Base-by-base conservation (phyloP, 495 filamentous ascomycete species). In the Hypoxylon fragiforme region DNA sequence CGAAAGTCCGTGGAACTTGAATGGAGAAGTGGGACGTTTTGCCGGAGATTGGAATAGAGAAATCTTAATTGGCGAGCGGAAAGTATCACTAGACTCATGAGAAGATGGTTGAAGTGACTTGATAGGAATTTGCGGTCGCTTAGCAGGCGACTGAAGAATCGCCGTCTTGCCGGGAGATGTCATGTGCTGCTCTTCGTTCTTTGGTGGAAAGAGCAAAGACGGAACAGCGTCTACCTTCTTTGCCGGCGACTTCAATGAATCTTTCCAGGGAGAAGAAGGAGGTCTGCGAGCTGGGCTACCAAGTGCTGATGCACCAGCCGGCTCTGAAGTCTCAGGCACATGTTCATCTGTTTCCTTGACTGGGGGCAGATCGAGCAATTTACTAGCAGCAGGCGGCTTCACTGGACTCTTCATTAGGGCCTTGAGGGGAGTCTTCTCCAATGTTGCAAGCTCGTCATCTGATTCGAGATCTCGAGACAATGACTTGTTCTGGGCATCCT, bases 381-480 rank as follows among this genome's bases (percentile, higher is more conserved):
- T 70, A 14, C 57, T 51, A 26, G 47, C 61, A 44, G 28, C 57
- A 0, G 69, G 60, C 16, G 71, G 63, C 57, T 73, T 76, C 7
- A 78, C 49, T 1, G 80, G 78, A 30, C 70, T 73, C 66, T 75
- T 77, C 68, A 69, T 70, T 49, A 80, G 60, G 3, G 74, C 69
- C 48, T 74, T 70, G 12, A 78, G 67, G 4, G 73, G 73, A 1
- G 72, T 69, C 43, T 80, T 78, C 56, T 80, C 78, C 14, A 70
- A 65, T 7, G 70, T 72, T n/a, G 73, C 77, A 14, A 81, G 71
- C 57, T 83, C 80, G 44, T 81, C 79, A 28, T 82, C 78, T 3
- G 78, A 79, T 13, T 69, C 66, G 14, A 52, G 38, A 31, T 72
- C 70, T 14, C 73, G 67, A 38, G 63, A 70, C 35, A 72, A 20